Percentiles rank a stretch among this genome's conserved stretches.
These are phyloP conservation scores for Lasiodiplodia sp. DNA, from an alignment of 2,329 filamentous ascomycete genomes.

Conservation along the genomic window DNA sequence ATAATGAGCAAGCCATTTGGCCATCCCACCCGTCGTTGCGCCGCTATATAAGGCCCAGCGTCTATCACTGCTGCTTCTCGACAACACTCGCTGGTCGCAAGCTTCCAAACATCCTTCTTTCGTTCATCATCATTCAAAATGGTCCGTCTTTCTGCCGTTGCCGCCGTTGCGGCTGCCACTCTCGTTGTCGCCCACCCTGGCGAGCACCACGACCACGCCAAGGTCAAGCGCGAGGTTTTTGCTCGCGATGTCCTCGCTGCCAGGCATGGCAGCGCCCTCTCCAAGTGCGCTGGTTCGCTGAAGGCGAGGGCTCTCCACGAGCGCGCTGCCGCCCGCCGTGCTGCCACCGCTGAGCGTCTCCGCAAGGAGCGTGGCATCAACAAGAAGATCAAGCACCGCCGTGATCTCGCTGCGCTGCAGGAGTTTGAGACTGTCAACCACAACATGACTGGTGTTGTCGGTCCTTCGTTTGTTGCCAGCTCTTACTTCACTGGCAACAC, in stretches of 20 bases:
- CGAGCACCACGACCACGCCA: constrained; percentile 42
- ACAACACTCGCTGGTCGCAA: constrained; percentile 17
- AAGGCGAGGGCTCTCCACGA: constrained; percentile 37
- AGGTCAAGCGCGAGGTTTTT: constrained; percentile 42
- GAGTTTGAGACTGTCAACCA: constrained; percentile 42
- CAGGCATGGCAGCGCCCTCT: constrained; percentile 35
- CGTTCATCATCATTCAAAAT: constrained; percentile 30
- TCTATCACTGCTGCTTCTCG: constrained; percentile 23
- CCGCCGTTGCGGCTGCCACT: constrained; percentile 36
- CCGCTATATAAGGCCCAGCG: constrained; percentile 23
- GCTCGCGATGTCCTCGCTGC: constrained; percentile 37
- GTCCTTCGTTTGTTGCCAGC: constrained; percentile 36
- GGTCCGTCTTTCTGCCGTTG: constrained; percentile 36
- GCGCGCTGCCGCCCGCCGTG: constrained; percentile 37
- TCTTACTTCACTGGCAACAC: constrained; percentile 43
- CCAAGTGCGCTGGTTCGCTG: constrained; percentile 35
- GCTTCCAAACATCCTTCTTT: not conserved
- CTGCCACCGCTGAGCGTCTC: constrained; percentile 34
- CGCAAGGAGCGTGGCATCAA: constrained; percentile 38
- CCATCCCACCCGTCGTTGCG: not conserved
- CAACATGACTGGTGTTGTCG: constrained; percentile 38
- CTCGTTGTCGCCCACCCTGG: constrained; percentile 42
- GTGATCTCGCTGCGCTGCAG: constrained; percentile 41
- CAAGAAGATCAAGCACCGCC: constrained; percentile 35
- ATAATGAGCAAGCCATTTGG: constrained; percentile 19